Conservation (phyloP, 2,329 filamentous ascomycete species). For the Fusarium sp. region DNA sequence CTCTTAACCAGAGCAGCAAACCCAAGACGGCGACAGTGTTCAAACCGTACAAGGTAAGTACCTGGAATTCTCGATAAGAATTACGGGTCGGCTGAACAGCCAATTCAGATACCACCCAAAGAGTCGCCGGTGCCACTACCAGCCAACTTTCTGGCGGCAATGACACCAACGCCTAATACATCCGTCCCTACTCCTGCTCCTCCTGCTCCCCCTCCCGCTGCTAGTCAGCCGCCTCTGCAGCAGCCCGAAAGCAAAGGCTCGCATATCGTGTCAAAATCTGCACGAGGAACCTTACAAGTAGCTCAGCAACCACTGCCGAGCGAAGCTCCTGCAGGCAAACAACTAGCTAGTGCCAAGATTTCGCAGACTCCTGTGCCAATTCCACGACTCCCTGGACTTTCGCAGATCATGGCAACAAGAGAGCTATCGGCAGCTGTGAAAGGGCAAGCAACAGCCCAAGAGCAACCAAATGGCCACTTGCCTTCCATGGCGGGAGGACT, state of each 20-base stretch:
- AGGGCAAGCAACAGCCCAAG: neutral
- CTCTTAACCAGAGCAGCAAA: slow-evolving; percentile 32
- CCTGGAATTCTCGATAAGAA: slow-evolving; percentile 38
- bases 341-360: slow-evolving; percentile 6
- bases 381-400: slow-evolving; percentile 38
- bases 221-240: slow-evolving; percentile 27
- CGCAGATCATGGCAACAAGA: neutral
- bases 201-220: slow-evolving; percentile 21
- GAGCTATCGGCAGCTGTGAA: neutral
- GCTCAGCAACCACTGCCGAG: slow-evolving; percentile 22
- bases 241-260: slow-evolving; percentile 8
- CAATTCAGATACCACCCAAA: slow-evolving; percentile 50
- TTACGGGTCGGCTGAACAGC: slow-evolving; percentile 45
- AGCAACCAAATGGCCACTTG: neutral
- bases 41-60: slow-evolving; percentile 49
- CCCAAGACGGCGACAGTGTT: slow-evolving; percentile 38
- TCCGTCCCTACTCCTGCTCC: slow-evolving; percentile 27
- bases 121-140: slow-evolving; percentile 57
- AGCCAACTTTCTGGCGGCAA: slow-evolving; percentile 55
- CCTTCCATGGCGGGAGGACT: neutral
- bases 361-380: slow-evolving; percentile 49
- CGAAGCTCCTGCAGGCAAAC: slow-evolving; percentile 12
- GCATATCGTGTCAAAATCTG: slow-evolving; percentile 3
- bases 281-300: neutral
- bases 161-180: slow-evolving; percentile 45